A percentile compares a stretch with the other conserved stretches of the same genome.
Conservation (phyloP, 768 basidiomycete genomes). For the Suillus tomentosus region DNA sequence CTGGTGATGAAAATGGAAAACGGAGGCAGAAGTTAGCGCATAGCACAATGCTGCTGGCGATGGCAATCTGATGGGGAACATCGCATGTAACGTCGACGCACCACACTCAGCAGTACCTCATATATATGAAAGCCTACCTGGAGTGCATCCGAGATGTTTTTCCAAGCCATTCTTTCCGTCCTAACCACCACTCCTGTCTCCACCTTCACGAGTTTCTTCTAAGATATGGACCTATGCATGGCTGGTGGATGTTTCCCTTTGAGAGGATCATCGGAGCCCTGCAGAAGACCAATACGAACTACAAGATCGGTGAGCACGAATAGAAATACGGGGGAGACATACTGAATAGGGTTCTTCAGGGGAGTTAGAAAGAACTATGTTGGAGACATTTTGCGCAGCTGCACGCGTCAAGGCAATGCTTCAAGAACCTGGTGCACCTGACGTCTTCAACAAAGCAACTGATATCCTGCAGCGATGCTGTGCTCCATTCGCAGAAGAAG, state of each 20-base stretch:
- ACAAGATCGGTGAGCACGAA: slow-evolving; percentile 22
- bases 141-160: slow-evolving; percentile 21
- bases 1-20: too few species aligned
- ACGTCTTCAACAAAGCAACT: not conserved
- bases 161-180: slow-evolving; percentile 19
- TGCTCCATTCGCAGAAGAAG: not conserved
- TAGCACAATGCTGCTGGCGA: slow-evolving; percentile 34
- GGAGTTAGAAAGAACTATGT: slow-evolving; percentile 13
- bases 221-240: too few species aligned
- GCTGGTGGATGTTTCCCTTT: slow-evolving; percentile 39
- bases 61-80: slow-evolving; percentile 27
- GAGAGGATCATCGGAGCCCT: slow-evolving; percentile 30
- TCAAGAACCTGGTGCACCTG: slow-evolving; percentile 1
- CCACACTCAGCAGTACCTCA: slow-evolving; percentile 19
- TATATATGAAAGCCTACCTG: slow-evolving; percentile 31
- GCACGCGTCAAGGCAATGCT: slow-evolving; percentile 11
- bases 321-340: not conserved
- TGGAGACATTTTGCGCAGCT: slow-evolving; percentile 11
- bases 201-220: slow-evolving; percentile 26
- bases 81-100: slow-evolving; percentile 21
- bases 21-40: slow-evolving; percentile 21
- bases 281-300: slow-evolving; percentile 26
- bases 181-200: slow-evolving; percentile 41
- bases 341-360: slow-evolving; percentile 2
- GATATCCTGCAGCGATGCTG: slow-evolving; percentile 1